Base-by-base conservation (phyloP, 495 filamentous ascomycete species). In the Cenococcum geophilum region DNA sequence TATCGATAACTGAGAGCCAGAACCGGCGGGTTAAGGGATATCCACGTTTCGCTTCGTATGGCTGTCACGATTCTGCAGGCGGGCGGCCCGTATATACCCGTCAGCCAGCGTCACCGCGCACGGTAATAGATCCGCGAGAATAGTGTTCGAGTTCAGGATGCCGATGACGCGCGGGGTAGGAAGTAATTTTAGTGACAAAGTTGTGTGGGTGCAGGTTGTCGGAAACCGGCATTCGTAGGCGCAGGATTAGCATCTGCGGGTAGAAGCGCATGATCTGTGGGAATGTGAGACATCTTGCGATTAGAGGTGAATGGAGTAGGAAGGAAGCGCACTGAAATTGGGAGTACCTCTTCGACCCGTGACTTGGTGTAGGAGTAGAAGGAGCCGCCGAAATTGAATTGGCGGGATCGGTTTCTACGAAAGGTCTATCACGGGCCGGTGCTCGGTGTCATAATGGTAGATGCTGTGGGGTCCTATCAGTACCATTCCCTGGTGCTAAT, bases 361-460 rank as follows among this genome's bases (percentile, higher is more conserved):
- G 79, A 79, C 69, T 86, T 86, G 57, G 81, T 85, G 72, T 78
- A 77, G 40, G 83, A 85, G 74, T 86, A 86, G 75, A 85, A 86
- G 64, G 82, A 85, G 27, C 81, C 83, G 32, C 58, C 75, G 71
- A 86, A 86, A 74, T 32, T 32, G 27, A 86, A 74, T 32, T 32
- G 27, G 83, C 76, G 62, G 74, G 75, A 71, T 86, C 83, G 12
- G 81, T 82, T 74, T 86, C 83, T 62, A 74, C 74, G 59, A 79
- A 86, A 32, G 82, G 82, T 47, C 76, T 76, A 18, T 82, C 83
- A 59, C 79, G 80, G 81, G 78, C 43, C 80, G 79, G 63, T 85
- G 83, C 34, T 75, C 66, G 8, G 27, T 6, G 27, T 32, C 27
- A 6, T 32, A 32, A 32, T 32, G 27, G 27, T 32, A 32, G 27